Evolutionary conservation across 2,329 filamentous ascomycete genomes (phyloP).

Genomic region (Monosporascus sp.): DNA sequence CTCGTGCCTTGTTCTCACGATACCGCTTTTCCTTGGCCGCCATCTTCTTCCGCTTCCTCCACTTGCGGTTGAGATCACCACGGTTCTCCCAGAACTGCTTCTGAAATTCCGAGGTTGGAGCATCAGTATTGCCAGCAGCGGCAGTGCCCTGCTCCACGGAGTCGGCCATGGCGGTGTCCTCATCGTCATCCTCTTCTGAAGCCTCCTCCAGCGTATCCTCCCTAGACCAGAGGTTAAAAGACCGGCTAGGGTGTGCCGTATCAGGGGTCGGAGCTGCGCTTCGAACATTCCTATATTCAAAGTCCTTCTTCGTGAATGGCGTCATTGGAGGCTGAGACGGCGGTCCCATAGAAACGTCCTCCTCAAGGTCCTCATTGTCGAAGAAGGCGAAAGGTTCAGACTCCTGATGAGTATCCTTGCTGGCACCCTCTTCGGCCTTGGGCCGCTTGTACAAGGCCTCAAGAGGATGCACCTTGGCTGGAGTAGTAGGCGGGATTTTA

Average conservation of each 20-base stretch:
- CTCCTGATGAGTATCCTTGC: constrained; percentile 34
- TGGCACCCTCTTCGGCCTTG: constrained; percentile 35
- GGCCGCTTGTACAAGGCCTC: constrained; percentile 86
- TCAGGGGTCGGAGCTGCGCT: constrained; percentile 94
- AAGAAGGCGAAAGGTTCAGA: constrained; percentile 76
- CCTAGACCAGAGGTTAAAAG: constrained; percentile 52
- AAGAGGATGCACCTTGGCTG: constrained; percentile 68
- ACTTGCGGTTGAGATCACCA: constrained; percentile 58
- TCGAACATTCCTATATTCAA: constrained; percentile 67
- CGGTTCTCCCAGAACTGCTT: constrained; percentile 65
- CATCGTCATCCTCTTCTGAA: constrained; percentile 30
- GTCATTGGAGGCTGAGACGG: constrained; percentile 59
- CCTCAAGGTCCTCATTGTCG: constrained; percentile 40
- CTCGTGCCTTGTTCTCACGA: constrained; percentile 55
- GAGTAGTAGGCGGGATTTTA: constrained; percentile 45
- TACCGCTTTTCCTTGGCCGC: constrained; percentile 63
- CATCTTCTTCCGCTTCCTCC: constrained; percentile 59
- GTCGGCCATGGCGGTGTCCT: constrained; percentile 13
- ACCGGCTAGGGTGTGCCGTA: constrained; percentile 69
- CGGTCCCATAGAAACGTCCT: constrained; percentile 18
- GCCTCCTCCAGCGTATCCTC: constrained; percentile 11
- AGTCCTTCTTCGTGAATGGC: constrained; percentile 74
- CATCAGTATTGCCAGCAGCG: neutral
- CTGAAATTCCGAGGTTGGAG: constrained; percentile 48
- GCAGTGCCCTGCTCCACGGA: constrained; percentile 1